Conservation (phyloP, 2,329 filamentous ascomycete genomes). For the Phialocephala sp. region DNA sequence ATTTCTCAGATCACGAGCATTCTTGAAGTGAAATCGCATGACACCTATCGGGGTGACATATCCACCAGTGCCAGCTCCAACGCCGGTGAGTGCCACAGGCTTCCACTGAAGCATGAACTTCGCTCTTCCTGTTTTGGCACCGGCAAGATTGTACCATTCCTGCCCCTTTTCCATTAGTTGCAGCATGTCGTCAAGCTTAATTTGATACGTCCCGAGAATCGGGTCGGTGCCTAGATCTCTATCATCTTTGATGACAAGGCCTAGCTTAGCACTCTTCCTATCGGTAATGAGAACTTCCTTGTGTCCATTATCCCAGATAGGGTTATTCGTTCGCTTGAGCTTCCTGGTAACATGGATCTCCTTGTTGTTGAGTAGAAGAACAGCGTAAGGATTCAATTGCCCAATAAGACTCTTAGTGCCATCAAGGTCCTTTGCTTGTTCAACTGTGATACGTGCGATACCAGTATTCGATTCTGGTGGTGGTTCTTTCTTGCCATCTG, state of each 20-base stretch:
- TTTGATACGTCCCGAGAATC: slow-evolving; percentile 88
- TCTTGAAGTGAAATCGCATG: slow-evolving; percentile 90
- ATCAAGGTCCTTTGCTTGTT: slow-evolving; percentile 96
- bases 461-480: slow-evolving; percentile 90
- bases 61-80: slow-evolving; percentile 77
- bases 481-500: slow-evolving; percentile 79
- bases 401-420: slow-evolving; percentile 91
- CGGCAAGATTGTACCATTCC: slow-evolving; percentile 92
- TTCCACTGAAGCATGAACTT: slow-evolving; percentile 97
- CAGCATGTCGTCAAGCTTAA: slow-evolving; percentile 92
- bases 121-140: slow-evolving; percentile 79
- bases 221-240: slow-evolving; percentile 84
- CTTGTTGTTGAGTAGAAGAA: slow-evolving; percentile 88
- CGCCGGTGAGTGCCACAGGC: slow-evolving; percentile 84
- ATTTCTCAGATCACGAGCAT: slow-evolving; percentile 83
- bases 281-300: slow-evolving; percentile 97
- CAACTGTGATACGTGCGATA: slow-evolving; percentile 90
- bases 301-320: slow-evolving; percentile 90
- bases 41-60: slow-evolving; percentile 95
- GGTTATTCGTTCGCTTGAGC: slow-evolving; percentile 96
- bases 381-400: slow-evolving; percentile 87
- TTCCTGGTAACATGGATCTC: slow-evolving; percentile 89
- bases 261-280: slow-evolving; percentile 86
- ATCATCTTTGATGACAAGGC: slow-evolving; percentile 93
- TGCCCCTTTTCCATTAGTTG: slow-evolving; percentile 90